Conservation (phyloP, 2,329 filamentous ascomycete genomes). For the Juglanconis juglandina region DNA sequence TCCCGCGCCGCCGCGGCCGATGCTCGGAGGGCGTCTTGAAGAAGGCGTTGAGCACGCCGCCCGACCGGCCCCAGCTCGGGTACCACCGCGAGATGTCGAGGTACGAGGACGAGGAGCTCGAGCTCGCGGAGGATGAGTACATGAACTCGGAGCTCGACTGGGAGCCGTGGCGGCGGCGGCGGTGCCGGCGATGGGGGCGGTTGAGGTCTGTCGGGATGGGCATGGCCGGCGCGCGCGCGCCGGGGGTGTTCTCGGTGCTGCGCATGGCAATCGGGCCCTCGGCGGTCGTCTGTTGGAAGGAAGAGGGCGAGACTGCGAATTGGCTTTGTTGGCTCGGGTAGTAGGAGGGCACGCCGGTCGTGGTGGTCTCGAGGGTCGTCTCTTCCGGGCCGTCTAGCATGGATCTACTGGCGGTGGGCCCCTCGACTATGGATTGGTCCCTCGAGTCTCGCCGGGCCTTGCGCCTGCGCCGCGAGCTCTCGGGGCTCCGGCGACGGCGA, state of each 20-base stretch:
- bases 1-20: conserved; percentile 37
- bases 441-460: conserved; percentile 39
- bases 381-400: conserved; percentile 5
- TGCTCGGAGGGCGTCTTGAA: conserved; percentile 60
- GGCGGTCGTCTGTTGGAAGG: conserved; percentile 1
- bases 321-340: conserved; percentile 6
- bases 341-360: neutral
- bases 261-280: conserved; percentile 6
- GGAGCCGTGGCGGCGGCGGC: conserved; percentile 8
- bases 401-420: conserved; percentile 18
- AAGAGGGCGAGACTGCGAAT: conserved; percentile 1
- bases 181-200: conserved; percentile 6
- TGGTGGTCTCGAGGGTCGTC: conserved; percentile 11
- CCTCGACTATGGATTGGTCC: conserved; percentile 33
- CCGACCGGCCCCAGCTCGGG: conserved; percentile 42
- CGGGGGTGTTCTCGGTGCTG: conserved; percentile 11
- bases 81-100: conserved; percentile 63
- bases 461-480: conserved; percentile 51
- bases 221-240: neutral
- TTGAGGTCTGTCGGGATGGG: conserved; percentile 5
- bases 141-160: conserved; percentile 37
- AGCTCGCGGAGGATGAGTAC: conserved; percentile 39
- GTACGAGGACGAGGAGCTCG: conserved; percentile 43
- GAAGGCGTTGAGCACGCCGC: conserved; percentile 59
- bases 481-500: conserved; percentile 55